Conservation (phyloP, 2,329 filamentous ascomycete species). For the Aureobasidium melanogenum region DNA sequence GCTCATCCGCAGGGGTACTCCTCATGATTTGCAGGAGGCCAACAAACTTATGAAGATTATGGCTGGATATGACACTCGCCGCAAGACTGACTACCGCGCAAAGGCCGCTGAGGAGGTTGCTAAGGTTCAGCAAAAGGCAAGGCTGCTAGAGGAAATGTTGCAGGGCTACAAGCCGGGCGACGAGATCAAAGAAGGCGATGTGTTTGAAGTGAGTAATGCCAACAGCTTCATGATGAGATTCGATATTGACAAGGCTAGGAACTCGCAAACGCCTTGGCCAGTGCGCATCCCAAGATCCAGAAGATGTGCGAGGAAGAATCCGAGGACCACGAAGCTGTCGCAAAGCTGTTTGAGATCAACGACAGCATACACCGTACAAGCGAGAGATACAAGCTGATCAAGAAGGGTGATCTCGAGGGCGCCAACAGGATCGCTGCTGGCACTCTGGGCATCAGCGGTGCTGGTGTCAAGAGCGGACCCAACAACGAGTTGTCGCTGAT, state of each 20-base stretch:
- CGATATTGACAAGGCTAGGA: conserved; percentile 45
- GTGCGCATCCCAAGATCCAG: conserved; percentile 95
- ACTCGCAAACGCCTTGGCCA: conserved; percentile 78
- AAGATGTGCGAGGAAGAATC: conserved; percentile 99
- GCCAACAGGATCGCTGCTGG: conserved; percentile 78
- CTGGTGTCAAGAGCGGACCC: conserved; percentile 55
- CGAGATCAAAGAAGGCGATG: conserved; percentile 60
- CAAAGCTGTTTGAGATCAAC: conserved; percentile 93
- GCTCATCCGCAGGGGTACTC: conserved; percentile 82
- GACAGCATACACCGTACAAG: conserved; percentile 97
- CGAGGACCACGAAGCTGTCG: conserved; percentile 90
- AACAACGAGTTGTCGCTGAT: conserved; percentile 84
- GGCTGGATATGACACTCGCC: conserved; percentile 91
- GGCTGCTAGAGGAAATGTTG: conserved; percentile 83
- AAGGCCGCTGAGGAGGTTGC: conserved; percentile 93
- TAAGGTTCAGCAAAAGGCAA: conserved; percentile 93
- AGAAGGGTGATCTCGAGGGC: conserved; percentile 82
- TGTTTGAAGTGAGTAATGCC: conserved; percentile 50
- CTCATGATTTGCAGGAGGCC: conserved; percentile 90
- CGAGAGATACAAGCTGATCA: conserved; percentile 89
- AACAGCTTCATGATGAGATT: not conserved
- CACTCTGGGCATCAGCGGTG: conserved; percentile 58
- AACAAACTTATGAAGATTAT: conserved; percentile 99
- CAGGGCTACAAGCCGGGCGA: conserved; percentile 77
- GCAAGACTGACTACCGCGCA: conserved; percentile 94